Evolutionary conservation across 345 rosid species (phyloP).

Genomic region (Camelina hispida): DNA sequence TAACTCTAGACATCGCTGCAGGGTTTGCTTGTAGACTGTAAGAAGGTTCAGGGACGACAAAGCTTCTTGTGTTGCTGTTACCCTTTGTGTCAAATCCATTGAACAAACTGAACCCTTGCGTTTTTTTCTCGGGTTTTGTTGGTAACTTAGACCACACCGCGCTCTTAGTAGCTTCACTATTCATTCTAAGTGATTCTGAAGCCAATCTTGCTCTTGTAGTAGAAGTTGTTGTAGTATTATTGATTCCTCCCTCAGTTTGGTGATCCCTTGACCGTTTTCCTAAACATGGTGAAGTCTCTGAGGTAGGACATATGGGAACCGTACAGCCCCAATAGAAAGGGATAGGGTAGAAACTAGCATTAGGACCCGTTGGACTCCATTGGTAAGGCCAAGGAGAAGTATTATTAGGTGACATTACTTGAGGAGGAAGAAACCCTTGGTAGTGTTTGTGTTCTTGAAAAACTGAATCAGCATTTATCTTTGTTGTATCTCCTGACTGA

Average conservation of each 20-base stretch:
- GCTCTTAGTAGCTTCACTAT: constrained; percentile 34
- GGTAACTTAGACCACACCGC: constrained; percentile 36
- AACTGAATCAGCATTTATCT: constrained; percentile 38
- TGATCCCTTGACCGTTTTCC: constrained; percentile 75
- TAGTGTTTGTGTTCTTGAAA: constrained; percentile 30
- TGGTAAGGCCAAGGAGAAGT: constrained; percentile 57
- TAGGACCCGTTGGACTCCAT: constrained; percentile 51
- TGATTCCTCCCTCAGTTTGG: constrained; percentile 36
- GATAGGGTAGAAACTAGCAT: constrained; percentile 51
- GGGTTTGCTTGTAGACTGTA: constrained; percentile 68
- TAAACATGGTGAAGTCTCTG: constrained; percentile 40
- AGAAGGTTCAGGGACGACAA: constrained; percentile 46
- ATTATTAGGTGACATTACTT: constrained; percentile 29
- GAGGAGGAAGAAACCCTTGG: constrained; percentile 43
- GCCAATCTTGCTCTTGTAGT: constrained; percentile 34
- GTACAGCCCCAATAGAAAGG: constrained; percentile 58
- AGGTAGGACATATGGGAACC: constrained; percentile 37
- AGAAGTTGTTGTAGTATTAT: constrained; percentile 8
- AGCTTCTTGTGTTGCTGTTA: constrained; percentile 36
- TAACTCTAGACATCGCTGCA: constrained; percentile 71
- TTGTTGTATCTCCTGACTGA: constrained; percentile 33
- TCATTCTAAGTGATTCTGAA: constrained; percentile 26
- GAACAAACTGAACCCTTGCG: constrained; percentile 51
- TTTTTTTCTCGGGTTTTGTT: constrained; percentile 50
- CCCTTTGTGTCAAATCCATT: constrained; percentile 54